phyloP scores from a whole-genome alignment of 1,284 basidiomycete genomes.

The Pyrrhoderma lamaoense region DNA sequence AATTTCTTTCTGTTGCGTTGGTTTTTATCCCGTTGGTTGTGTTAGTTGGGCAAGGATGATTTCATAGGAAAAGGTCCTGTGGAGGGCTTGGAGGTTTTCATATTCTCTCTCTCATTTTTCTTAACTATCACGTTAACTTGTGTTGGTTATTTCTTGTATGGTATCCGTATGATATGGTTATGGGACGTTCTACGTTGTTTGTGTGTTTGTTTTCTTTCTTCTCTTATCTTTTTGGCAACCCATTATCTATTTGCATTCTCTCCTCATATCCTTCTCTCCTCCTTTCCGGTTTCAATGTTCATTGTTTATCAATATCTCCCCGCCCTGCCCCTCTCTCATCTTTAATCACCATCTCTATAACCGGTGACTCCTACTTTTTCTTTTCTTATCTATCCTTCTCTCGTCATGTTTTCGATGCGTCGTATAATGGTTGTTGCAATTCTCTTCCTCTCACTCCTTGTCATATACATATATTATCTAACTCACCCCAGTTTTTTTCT shows the following conservation, averaged over 20 bases:
- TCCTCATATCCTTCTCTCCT: background rate
- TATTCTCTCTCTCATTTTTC: too few relatives aligned
- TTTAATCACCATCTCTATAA: background rate
- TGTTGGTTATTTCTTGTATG: too few relatives aligned
- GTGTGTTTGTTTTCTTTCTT: too few relatives aligned
- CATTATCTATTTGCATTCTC: background rate
- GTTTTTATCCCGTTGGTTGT: too few relatives aligned
- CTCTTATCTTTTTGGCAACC: background rate
- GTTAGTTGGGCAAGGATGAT: too few relatives aligned
- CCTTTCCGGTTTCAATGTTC: too few relatives aligned
- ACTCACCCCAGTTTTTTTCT: background rate
- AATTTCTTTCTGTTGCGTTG: too few relatives aligned
- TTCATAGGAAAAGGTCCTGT: too few relatives aligned
- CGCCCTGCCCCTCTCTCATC: background rate
- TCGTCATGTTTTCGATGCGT: background rate
- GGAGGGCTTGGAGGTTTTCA: too few relatives aligned
- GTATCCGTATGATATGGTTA: too few relatives aligned
- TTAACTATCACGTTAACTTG: too few relatives aligned
- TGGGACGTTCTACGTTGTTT: too few relatives aligned
- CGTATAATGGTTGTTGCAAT: background rate
- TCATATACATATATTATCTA: background rate
- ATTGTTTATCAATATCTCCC: background rate
- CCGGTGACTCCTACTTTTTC: background rate
- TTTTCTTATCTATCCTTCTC: background rate
- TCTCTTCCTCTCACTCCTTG: background rate